Evolutionary conservation across 139 green algal species (phyloP).

Genomic region (Protoeuglena noctilucae): DNA sequence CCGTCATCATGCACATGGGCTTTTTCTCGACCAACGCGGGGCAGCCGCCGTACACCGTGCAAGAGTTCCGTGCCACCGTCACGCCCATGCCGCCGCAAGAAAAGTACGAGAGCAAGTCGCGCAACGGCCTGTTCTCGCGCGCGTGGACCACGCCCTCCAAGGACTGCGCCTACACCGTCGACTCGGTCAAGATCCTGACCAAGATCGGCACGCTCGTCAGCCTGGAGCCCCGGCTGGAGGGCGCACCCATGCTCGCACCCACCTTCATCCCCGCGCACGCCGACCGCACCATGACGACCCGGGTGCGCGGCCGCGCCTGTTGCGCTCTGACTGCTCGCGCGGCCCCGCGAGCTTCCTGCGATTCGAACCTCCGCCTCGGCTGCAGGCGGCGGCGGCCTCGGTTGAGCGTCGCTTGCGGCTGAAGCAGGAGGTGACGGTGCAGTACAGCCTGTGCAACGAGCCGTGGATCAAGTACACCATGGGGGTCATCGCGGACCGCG

Average conservation of each 20-base stretch:
- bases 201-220: conserved; percentile 30
- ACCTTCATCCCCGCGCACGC: conserved; percentile 50
- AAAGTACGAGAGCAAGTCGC: conserved; percentile 35
- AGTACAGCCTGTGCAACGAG: conserved; percentile 94
- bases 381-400: conserved; percentile 1
- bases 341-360: too few relatives aligned
- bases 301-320: too few relatives aligned
- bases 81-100: conserved; percentile 30
- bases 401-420: conserved; percentile 15
- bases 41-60: conserved; percentile 20
- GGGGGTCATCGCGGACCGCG: conserved; percentile 60
- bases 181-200: conserved; percentile 53
- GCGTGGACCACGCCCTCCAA: conserved; percentile 38
- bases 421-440: conserved; percentile 61
- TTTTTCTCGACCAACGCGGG: conserved; percentile 36
- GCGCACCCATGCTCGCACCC: conserved; percentile 29
- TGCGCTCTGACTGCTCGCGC: too few relatives aligned
- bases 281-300: conserved; percentile 56
- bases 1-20: conserved; percentile 84
- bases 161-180: conserved; percentile 55
- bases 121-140: conserved; percentile 64
- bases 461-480: conserved; percentile 92
- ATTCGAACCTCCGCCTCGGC: background rate
- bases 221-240: conserved; percentile 35
- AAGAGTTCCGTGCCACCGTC: conserved; percentile 45